Conservation (phyloP, 2,329 filamentous ascomycete species). For the Calonectria hawksworthii region DNA sequence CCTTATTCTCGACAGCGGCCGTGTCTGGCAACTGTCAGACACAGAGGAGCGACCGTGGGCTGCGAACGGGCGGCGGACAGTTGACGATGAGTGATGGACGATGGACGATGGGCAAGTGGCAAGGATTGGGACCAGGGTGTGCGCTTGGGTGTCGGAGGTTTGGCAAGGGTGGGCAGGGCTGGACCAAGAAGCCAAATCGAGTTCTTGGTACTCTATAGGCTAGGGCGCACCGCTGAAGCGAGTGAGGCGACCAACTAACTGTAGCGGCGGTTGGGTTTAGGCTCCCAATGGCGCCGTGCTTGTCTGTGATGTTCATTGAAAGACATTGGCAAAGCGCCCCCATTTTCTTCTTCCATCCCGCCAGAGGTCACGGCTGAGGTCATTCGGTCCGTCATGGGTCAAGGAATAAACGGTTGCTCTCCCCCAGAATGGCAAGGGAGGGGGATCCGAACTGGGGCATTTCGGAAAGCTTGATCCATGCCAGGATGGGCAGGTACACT, state of each 20-base stretch:
- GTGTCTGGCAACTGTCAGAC: slow-evolving; percentile 30
- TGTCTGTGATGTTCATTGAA: background rate
- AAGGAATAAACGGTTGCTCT: slow-evolving; percentile 5
- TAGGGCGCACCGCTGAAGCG: background rate
- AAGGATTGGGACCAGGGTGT: background rate
- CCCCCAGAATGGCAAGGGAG: slow-evolving; percentile 6
- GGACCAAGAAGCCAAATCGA: slow-evolving; percentile 20
- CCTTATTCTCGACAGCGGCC: slow-evolving; percentile 23
- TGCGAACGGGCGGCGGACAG: background rate
- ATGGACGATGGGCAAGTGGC: background rate
- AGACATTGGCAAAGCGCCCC: background rate
- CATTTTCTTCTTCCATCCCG: background rate
- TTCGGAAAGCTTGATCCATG: slow-evolving; percentile 24
- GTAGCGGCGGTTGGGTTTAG: background rate
- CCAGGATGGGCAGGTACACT: slow-evolving; percentile 19
- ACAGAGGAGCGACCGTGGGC: slow-evolving; percentile 17
- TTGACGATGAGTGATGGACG: slow-evolving; percentile 2
- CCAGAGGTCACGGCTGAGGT: background rate
- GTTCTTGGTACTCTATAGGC: slow-evolving; percentile 5
- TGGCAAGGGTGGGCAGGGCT: slow-evolving; percentile 14
- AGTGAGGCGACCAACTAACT: slow-evolving; percentile 9
- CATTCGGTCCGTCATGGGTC: slow-evolving; percentile 3
- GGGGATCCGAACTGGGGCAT: slow-evolving; percentile 2
- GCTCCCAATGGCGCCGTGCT: background rate
- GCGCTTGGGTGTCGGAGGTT: background rate